A percentile compares a stretch with the other conserved stretches of the same genome.
Conservation (phyloP, 768 basidiomycete genomes). For the Lactarius evosmus region DNA sequence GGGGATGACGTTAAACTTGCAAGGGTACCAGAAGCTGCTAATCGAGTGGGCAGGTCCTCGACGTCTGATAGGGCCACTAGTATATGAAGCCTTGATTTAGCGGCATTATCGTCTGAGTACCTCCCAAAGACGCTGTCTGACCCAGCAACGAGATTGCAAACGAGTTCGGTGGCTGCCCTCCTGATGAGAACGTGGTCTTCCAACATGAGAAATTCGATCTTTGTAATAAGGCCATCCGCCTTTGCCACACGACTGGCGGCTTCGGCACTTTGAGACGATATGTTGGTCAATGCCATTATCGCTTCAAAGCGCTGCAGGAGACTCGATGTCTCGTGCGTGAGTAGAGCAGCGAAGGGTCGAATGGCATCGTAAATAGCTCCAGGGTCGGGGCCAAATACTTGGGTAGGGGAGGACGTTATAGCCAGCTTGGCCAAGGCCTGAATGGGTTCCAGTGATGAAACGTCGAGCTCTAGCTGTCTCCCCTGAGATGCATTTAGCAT, state of each 20-base stretch:
- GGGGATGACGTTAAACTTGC: slow-evolving; percentile 70
- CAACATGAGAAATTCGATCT: slow-evolving; percentile 68
- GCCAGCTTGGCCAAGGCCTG: slow-evolving; percentile 92
- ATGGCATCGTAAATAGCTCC: slow-evolving; percentile 79
- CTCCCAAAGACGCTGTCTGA: slow-evolving; percentile 72
- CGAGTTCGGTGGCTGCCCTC: slow-evolving; percentile 83
- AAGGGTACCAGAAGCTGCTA: slow-evolving; percentile 89
- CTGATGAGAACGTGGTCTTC: slow-evolving; percentile 82
- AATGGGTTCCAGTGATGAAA: slow-evolving; percentile 55
- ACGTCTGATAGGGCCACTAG: slow-evolving; percentile 83
- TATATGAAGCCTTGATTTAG: slow-evolving; percentile 71
- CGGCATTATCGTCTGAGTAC: slow-evolving; percentile 49
- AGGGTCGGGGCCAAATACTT: slow-evolving; percentile 85
- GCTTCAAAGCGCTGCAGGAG: slow-evolving; percentile 88
- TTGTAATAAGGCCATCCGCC: slow-evolving; percentile 56
- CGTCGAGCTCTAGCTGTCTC: slow-evolving; percentile 37
- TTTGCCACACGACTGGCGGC: slow-evolving; percentile 65
- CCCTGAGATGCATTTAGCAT: slow-evolving; percentile 32
- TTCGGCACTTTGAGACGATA: slow-evolving; percentile 72
- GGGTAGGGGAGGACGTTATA: slow-evolving; percentile 86
- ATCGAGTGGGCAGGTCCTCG: slow-evolving; percentile 77
- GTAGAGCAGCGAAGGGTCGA: slow-evolving; percentile 69
- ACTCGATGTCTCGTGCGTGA: slow-evolving; percentile 64
- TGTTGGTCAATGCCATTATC: slow-evolving; percentile 94
- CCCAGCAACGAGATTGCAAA: slow-evolving; percentile 86